Conservation (phyloP, 208 protist genomes). For the Crithidia fasciculata region DNA sequence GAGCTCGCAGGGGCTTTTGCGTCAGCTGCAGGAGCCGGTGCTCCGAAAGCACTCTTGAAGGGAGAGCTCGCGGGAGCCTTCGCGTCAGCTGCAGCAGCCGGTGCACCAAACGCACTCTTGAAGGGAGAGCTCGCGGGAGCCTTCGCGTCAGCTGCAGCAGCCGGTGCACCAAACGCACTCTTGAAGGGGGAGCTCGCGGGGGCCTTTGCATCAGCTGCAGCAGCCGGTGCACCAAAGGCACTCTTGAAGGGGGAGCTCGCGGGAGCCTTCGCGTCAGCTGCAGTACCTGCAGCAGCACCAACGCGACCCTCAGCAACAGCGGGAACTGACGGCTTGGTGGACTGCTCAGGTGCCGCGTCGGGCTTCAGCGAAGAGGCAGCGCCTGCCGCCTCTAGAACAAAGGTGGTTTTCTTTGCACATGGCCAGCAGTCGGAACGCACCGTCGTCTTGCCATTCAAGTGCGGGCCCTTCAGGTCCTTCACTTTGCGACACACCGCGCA, state of each 20-base stretch:
- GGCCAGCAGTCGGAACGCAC: constrained; percentile 56
- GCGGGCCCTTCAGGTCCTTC: constrained; percentile 40
- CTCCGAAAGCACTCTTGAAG: constrained; percentile 1
- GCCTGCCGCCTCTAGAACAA: constrained; percentile 9
- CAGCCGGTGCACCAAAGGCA: background rate
- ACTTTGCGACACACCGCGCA: constrained; percentile 2
- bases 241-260: constrained; percentile 6
- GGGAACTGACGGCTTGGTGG: background rate
- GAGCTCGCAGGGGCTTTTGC: background rate
- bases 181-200: no score
- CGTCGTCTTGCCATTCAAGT: constrained; percentile 42
- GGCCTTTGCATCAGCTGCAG: background rate
- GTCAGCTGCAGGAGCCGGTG: background rate
- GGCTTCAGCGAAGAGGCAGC: background rate
- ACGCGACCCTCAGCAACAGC: no score
- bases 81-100: no score
- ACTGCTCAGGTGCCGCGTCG: background rate
- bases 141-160: no score
- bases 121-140: no score
- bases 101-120: no score
- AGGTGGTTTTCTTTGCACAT: constrained; percentile 42
- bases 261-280: background rate
- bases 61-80: no score
- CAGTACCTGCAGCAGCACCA: background rate
- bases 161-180: no score